Evolutionary conservation across 768 basidiomycete species (phyloP).

Genomic region (Astraeus odoratus): DNA sequence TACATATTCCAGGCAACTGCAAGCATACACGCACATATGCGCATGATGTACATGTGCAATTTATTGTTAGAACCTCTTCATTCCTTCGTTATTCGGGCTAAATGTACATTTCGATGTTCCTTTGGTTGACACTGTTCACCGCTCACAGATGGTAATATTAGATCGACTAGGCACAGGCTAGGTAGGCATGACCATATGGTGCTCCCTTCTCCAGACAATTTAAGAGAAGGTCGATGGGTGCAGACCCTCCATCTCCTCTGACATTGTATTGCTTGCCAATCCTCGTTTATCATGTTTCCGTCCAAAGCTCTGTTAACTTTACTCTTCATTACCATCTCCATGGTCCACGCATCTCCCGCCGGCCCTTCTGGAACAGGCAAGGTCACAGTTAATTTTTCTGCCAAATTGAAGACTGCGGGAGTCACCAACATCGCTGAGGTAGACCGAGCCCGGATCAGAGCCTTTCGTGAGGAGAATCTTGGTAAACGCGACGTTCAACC

Average conservation of each 20-base stretch:
- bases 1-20: too few species aligned
- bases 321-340: slow-evolving; percentile 8
- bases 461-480: slow-evolving; percentile 1
- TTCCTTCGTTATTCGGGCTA: too few species aligned
- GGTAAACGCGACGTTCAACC: slow-evolving; percentile 7
- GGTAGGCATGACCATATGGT: too few species aligned
- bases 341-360: slow-evolving; percentile 12
- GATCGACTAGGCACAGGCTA: too few species aligned
- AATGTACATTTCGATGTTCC: too few species aligned
- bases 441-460: slow-evolving; percentile 17
- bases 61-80: too few species aligned
- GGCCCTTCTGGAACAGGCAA: background rate
- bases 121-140: too few species aligned
- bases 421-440: slow-evolving; percentile 7
- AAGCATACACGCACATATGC: too few species aligned
- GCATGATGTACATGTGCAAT: too few species aligned
- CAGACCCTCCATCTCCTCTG: background rate
- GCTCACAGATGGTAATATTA: too few species aligned
- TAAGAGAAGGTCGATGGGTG: too few species aligned
- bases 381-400: slow-evolving; percentile 9
- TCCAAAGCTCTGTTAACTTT: slow-evolving; percentile 6
- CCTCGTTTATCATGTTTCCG: slow-evolving; percentile 4
- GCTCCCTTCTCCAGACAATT: too few species aligned
- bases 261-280: background rate
- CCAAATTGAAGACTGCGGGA: slow-evolving; percentile 9